Conservation (phyloP, 306 rosid species). For the Malus sieversii region DNA sequence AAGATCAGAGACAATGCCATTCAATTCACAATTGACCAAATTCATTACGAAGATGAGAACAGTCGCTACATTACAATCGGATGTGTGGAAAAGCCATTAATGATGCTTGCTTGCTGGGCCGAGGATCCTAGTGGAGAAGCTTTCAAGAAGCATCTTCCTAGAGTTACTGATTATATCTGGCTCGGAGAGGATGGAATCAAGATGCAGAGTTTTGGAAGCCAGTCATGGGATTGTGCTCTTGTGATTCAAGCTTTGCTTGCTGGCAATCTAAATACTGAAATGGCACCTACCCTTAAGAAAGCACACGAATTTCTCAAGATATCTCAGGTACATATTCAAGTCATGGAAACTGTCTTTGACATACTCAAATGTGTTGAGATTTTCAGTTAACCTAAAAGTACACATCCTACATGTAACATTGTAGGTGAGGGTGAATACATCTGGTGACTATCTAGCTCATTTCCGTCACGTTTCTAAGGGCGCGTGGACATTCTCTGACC, state of each 20-base stretch:
- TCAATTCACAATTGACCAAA: constrained; percentile 9
- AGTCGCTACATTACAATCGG: constrained; percentile 39
- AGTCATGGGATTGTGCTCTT: constrained; percentile 33
- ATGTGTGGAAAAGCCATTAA: constrained; percentile 33
- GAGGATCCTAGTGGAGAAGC: constrained; percentile 38
- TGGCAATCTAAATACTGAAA: constrained; percentile 19
- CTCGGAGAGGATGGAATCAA: constrained; percentile 40
- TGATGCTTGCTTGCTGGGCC: constrained; percentile 33
- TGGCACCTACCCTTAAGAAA: constrained; percentile 12
- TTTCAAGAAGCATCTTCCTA: constrained; percentile 38
- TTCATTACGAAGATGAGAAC: constrained; percentile 31
- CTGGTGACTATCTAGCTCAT: constrained; percentile 10
- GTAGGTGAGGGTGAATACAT: constrained; percentile 21
- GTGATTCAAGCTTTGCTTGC: constrained; percentile 31
- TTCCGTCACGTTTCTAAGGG: constrained; percentile 39
- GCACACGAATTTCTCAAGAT: constrained; percentile 24
- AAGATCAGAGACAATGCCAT: constrained; percentile 27
- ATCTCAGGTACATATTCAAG: constrained; percentile 11
- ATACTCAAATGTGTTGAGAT: neutral
- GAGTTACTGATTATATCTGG: constrained; percentile 33
- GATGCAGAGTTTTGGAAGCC: constrained; percentile 36
- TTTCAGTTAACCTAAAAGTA: neutral
- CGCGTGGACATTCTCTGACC: constrained; percentile 34
- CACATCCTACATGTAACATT: neutral
- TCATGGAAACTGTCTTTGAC: neutral